Base-by-base conservation (phyloP, 331 rosid species). In the Malus hybrid region DNA sequence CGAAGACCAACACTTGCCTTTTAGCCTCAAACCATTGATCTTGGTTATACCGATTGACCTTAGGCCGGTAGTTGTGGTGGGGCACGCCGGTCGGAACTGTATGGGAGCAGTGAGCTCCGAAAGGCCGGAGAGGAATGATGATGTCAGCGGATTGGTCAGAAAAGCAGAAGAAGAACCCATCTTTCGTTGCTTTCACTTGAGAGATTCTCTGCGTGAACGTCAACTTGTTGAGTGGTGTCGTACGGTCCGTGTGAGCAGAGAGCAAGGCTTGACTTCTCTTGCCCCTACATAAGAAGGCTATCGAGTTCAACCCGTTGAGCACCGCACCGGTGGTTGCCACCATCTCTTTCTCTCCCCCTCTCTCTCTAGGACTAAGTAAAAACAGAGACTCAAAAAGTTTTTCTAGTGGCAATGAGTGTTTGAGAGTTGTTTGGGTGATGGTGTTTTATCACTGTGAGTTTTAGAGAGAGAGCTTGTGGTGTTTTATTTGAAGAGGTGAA, bases 241-340 rank as follows among this genome's bases (percentile, higher is more conserved):
- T 24, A 24, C 24, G 24, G 24, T 24, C 24, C 24, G 24, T 24
- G 24, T 24, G 24, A 33, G 86, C 81, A 44, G 89, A 84, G 7
- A 94, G 69, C 70, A 91, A 80, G 74, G 88, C 66, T 68, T 80
- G 97, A 79, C 85, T 87, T 28, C 89, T 88, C 75, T 87, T 91
- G 60, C 90, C 89, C 75, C 98, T 96, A 79, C 83, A 67, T 22
- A 94, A 84, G 88, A 91, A 94, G 59, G 93, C 24, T 24, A 1
- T 76, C 52, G 97, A 91, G 61, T 92, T 89, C 46, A 93, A 78
- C 11, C 97, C 97, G 80, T 81, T 93, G 57, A 93, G 84, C 73
- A 94, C 84, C 55, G 96, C 93, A 78, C 90, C 91, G 50, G 96
- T 87, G 46, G 98, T 91, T 80, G 95, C 91, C 73, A 97, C 97